Base-by-base conservation (phyloP, 2,329 filamentous ascomycete genomes). In the Penicillium polonicum region DNA sequence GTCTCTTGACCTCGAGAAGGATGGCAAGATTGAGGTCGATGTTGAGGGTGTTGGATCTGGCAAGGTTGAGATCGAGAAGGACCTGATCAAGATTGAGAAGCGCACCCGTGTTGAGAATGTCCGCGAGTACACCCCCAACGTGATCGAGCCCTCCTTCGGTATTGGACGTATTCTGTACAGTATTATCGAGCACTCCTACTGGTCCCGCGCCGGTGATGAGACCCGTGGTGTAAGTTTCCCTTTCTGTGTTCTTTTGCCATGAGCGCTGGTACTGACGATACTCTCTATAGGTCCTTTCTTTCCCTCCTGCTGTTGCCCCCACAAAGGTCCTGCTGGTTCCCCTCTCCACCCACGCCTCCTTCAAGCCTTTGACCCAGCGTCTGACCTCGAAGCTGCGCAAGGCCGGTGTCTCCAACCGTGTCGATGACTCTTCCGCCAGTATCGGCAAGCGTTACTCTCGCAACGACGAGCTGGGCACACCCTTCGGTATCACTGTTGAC, bases 101-200 rank as follows among this genome's bases (percentile, higher is more conserved):
- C 86, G 88, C 67, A 96, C 88, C 66, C 83, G 91, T 62, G 84
- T 87, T 4, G 91, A 96, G 76, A 88, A 96, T 73, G 85, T 88
- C 58, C 85, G 94, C 68, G 92, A 97, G 74, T 99, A 91, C 79
- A 95, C 89, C 0, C 93, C 93, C 59, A 97, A 97, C 72, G 92
- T 96, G 48, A 95, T 97, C 67, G 94, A 99, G 80, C 94, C 93
- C 2, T 97, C 93, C 0, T 99, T 97, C 70, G 93, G 93, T 81
- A 96, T 97, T 70, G 94, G 93, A 59, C 87, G 93, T 68, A 97
- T 97, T 62, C 81, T 97, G 58, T 97, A 96, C 81, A 88, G 89
- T 60, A 80, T 99, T 69, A 89, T 96, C 72, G 94, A 99, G 80
- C 94, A 99, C 78, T 87, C 85, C 74, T 99, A 92, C 84, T 99